Conservation (phyloP, 2,329 filamentous ascomycete genomes). For the Sporothrix globosa region DNA sequence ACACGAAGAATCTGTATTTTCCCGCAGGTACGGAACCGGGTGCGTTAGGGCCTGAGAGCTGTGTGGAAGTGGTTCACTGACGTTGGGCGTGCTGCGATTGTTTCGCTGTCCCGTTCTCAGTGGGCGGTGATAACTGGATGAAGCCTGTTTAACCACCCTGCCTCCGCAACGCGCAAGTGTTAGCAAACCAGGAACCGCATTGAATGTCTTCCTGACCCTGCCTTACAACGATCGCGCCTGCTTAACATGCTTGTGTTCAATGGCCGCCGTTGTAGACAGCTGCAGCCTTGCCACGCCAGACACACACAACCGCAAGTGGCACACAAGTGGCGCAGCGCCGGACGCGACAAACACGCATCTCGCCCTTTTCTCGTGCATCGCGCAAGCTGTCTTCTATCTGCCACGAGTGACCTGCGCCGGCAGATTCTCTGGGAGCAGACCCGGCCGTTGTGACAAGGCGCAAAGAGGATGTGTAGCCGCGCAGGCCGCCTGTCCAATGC, state of each 20-base stretch:
- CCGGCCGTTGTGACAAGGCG: not conserved
- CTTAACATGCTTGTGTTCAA: conserved; percentile 7
- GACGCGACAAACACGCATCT: conserved; percentile 20
- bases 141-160: not conserved
- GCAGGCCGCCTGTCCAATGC: conserved; percentile 23
- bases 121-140: conserved; percentile 12
- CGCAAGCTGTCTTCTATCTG: conserved; percentile 2
- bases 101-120: conserved; percentile 22
- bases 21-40: conserved; percentile 14
- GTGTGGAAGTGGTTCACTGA: conserved; percentile 6
- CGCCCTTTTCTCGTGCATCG: not conserved
- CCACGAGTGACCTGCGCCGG: not conserved
- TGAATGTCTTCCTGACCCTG: not conserved
- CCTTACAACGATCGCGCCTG: conserved; percentile 6
- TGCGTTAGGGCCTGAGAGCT: conserved; percentile 11
- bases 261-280: conserved; percentile 13
- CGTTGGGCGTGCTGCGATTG: conserved; percentile 24
- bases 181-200: conserved; percentile 25
- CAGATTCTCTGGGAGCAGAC: not conserved
- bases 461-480: not conserved
- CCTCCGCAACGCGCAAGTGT: conserved; percentile 2
- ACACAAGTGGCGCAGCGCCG: conserved; percentile 31
- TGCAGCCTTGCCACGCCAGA: conserved; percentile 26
- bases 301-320: conserved; percentile 13
- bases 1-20: conserved; percentile 33